These are phyloP conservation scores for Lecanicillium sp. DNA, from an alignment of 2,329 filamentous ascomycete species.

Conservation along the genomic window DNA sequence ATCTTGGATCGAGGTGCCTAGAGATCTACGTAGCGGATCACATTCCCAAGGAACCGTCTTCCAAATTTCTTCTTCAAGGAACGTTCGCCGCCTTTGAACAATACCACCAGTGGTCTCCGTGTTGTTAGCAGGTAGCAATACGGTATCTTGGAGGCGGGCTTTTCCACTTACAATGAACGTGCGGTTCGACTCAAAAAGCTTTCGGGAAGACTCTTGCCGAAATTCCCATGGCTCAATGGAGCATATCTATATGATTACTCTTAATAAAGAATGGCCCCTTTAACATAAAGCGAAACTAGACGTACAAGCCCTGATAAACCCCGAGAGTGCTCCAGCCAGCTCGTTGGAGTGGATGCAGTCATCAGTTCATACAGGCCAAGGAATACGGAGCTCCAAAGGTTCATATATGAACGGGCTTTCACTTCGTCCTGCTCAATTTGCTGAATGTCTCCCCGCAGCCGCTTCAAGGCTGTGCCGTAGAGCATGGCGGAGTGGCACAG, in stretches of 20 bases:
- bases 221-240: constrained; percentile 7
- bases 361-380: constrained; percentile 11
- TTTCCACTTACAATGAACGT: not conserved
- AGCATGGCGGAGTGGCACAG: constrained; percentile 6
- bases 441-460: constrained; percentile 5
- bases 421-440: constrained; percentile 3
- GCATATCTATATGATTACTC: constrained; percentile 4
- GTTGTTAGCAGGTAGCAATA: not conserved
- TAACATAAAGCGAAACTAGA: no score
- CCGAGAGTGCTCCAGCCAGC: constrained; percentile 3
- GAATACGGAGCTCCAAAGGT: constrained; percentile 9
- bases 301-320: constrained; percentile 2
- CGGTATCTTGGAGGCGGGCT: not conserved
- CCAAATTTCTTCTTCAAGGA: constrained; percentile 8
- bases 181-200: constrained; percentile 2
- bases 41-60: constrained; percentile 5
- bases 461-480: constrained; percentile 6
- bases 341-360: constrained; percentile 4
- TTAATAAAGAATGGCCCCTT: no score
- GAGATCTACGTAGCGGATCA: constrained; percentile 1
- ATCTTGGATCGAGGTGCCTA: constrained; percentile 9
- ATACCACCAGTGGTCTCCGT: constrained; percentile 7
- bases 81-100: constrained; percentile 7
- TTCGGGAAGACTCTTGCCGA: constrained; percentile 6
- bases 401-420: constrained; percentile 7